These are phyloP conservation scores for Flagelloscypha sp. DNA, from an alignment of 768 basidiomycete species.

Conservation along the genomic window DNA sequence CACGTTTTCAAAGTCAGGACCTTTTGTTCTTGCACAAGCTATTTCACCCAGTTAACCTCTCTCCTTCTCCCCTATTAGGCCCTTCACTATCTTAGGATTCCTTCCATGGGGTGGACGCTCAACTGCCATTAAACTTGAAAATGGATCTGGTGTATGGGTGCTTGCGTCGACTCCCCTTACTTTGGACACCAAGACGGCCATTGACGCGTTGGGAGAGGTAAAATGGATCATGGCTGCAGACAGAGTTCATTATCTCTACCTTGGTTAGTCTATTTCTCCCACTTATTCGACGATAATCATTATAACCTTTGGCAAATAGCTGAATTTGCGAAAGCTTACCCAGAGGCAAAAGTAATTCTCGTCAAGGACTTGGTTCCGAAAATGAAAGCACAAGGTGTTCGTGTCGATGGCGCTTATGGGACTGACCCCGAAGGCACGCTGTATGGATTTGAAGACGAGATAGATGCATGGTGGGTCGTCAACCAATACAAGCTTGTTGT, in stretches of 20 bases:
- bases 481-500: too few relatives aligned
- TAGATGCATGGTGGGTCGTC: too few relatives aligned
- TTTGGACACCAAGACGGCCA: conserved; percentile 50
- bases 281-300: conserved; percentile 7
- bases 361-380: conserved; percentile 49
- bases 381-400: conserved; percentile 41
- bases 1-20: too few relatives aligned
- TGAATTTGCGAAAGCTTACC: conserved; percentile 64
- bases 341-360: conserved; percentile 62
- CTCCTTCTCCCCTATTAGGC: conserved; percentile 29
- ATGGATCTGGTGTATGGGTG: conserved; percentile 71
- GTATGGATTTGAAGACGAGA: conserved; percentile 76
- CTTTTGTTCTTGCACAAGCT: too few relatives aligned
- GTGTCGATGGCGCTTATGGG: conserved; percentile 63
- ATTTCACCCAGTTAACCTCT: too few relatives aligned
- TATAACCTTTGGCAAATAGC: too few relatives aligned
- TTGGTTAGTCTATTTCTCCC: conserved; percentile 32
- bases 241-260: conserved; percentile 49
- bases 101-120: conserved; percentile 77
- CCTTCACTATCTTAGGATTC: conserved; percentile 58
- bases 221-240: conserved; percentile 58
- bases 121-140: conserved; percentile 65
- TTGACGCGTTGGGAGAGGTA: conserved; percentile 61
- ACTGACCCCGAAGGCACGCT: conserved; percentile 50
- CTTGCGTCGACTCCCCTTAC: conserved; percentile 74